phyloP scores from a whole-genome alignment of 106 monocot species.

The Dactylorhiza incarnata region DNA sequence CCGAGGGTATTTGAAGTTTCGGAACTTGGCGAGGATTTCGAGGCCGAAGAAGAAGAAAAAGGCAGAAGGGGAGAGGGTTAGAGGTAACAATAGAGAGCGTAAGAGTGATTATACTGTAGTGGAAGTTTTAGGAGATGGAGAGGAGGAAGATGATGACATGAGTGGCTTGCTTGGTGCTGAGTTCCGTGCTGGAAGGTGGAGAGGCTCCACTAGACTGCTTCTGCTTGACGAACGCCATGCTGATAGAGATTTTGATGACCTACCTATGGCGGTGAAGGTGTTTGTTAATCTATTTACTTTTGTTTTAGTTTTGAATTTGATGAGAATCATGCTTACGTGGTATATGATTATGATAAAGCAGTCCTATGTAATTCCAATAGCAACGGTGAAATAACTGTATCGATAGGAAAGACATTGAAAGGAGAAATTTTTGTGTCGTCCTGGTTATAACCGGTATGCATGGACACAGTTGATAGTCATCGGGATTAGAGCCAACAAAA shows the following conservation, averaged over 20 bases:
- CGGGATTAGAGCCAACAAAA: too few species aligned
- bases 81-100: constrained; percentile 11
- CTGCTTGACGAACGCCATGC: constrained; percentile 69
- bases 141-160: constrained; percentile 40
- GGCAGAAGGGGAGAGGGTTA: constrained; percentile 9
- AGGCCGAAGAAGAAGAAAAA: constrained; percentile 62
- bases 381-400: too few species aligned
- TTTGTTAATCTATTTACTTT: constrained; percentile 13
- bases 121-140: constrained; percentile 28
- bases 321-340: not conserved
- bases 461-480: too few species aligned
- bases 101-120: constrained; percentile 31
- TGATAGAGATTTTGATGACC: constrained; percentile 33
- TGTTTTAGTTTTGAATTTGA: not conserved
- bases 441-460: too few species aligned
- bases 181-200: constrained; percentile 42
- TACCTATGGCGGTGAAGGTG: constrained; percentile 86
- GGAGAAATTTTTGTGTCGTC: too few species aligned
- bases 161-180: constrained; percentile 62
- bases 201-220: constrained; percentile 75
- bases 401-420: too few species aligned
- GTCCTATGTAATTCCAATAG: not conserved
- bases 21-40: constrained; percentile 81
- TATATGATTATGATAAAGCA: not conserved
- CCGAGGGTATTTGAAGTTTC: constrained; percentile 71